Evolutionary conservation across 2,329 filamentous ascomycete species (phyloP), one percentile per base, ranked within the genome.

Genomic region (Arthrobotrys iridis): DNA sequence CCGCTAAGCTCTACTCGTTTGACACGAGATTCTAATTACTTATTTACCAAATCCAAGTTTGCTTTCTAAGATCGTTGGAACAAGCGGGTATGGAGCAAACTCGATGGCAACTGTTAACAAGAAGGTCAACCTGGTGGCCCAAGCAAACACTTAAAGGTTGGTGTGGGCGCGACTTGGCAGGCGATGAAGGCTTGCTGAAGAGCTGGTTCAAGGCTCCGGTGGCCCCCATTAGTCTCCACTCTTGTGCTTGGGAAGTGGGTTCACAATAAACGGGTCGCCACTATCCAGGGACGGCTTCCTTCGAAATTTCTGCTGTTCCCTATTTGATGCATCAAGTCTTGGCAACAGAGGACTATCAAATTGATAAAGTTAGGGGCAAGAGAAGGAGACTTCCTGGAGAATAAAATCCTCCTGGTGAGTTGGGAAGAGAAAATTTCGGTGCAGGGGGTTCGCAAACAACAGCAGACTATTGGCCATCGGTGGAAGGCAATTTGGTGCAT

Each of bases 251-350:
- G 18, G 65, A 55, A 62, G 65, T 70, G 66, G 71, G 45, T 58
- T 75, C 46, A 58, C 63, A 50, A 37, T 48, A 65, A 66, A 75
- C 55, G 55, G 57, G 71, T 75, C 35, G 26, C 71, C 71, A 75
- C 71, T 75, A 68, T 75, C 40, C 71, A 72, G 67, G 67, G 67
- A 75, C 71, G 46, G 57, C 57, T 68, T 64, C 40, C 57, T 41
- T 26, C 48, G 40, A 63, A 45, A 59, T 57, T 63, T 64, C 26
- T 58, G 15, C 58, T 11, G n/a, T 72, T 52, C 59, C 45, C 58
- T 64, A 55, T 74, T 60, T 50, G 55, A 62, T 71, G 30, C 58
- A 52, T 48, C 45, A n/a, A 30, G 35, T 45, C 58, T 63, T 62
- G 48, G 46, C 57, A 48, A 63, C 63, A 40, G 46, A 33, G 33